These are phyloP conservation scores for Thermothielavioides terrestris DNA, from an alignment of 495 filamentous ascomycete species.

Conservation along the genomic window DNA sequence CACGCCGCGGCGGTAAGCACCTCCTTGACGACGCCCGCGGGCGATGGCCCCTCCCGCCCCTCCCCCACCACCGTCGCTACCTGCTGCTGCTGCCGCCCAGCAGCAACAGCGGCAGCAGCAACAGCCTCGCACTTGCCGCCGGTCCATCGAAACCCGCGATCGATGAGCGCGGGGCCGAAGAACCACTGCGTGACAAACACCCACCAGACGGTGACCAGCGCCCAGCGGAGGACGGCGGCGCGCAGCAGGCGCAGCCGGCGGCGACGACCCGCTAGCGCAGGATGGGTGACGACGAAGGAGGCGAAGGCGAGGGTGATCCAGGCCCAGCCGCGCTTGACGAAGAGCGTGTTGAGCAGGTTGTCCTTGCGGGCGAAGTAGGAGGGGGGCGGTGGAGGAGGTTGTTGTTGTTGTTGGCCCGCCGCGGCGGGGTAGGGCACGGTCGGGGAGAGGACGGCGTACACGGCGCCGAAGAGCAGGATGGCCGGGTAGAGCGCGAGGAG, in stretches of 20 bases:
- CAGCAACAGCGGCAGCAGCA: too few species aligned
- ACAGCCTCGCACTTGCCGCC: conserved; percentile 66
- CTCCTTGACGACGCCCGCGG: conserved; percentile 34
- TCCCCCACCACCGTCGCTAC: conserved; percentile 18
- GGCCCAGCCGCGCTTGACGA: conserved; percentile 91
- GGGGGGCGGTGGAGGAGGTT: conserved; percentile 58
- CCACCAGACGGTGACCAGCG: conserved; percentile 64
- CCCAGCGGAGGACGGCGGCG: conserved; percentile 58
- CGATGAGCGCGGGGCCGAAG: conserved; percentile 83
- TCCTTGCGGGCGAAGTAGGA: conserved; percentile 88
- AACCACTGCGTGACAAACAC: conserved; percentile 86
- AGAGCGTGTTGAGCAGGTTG: conserved; percentile 83
- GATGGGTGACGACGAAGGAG: conserved; percentile 53
- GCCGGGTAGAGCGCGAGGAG: conserved; percentile 62
- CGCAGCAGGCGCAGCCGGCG: conserved; percentile 29
- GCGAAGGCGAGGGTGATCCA: conserved; percentile 69
- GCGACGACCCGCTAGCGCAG: conserved; percentile 32
- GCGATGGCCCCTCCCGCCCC: conserved; percentile 3
- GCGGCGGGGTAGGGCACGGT: conserved; percentile 47
- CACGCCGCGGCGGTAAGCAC: conserved; percentile 71
- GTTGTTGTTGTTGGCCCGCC: conserved; percentile 47
- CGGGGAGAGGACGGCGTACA: conserved; percentile 72
- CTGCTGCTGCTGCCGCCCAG: too few species aligned
- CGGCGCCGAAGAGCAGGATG: conserved; percentile 67
- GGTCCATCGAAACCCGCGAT: conserved; percentile 70